phyloP scores from a whole-genome alignment of 2,329 filamentous ascomycete genomes.

The Phaeosphaeria sp. region DNA sequence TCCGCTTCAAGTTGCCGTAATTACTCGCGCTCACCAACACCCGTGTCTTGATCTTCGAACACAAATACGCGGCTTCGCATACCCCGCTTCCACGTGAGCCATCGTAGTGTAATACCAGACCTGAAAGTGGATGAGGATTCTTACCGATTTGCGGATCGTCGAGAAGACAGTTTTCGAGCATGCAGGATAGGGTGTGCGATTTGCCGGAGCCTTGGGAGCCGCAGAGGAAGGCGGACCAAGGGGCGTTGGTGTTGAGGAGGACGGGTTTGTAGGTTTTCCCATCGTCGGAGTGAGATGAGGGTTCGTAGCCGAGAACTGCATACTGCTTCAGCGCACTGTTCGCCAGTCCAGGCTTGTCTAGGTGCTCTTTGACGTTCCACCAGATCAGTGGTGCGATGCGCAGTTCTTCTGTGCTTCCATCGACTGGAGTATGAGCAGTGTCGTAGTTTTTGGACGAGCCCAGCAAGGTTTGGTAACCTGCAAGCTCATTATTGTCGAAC shows the following conservation, averaged over 20 bases:
- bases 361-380: constrained; percentile 13
- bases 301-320: constrained; percentile 9
- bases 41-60: constrained; percentile 12
- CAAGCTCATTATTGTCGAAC: not conserved
- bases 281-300: not conserved
- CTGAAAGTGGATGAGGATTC: constrained; percentile 60
- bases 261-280: constrained; percentile 31
- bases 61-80: constrained; percentile 23
- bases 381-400: constrained; percentile 11
- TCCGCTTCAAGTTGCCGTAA: constrained; percentile 10
- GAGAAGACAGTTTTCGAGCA: constrained; percentile 63
- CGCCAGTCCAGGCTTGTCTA: not conserved
- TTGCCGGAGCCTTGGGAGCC: constrained; percentile 68
- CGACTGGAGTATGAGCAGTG: not conserved
- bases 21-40: constrained; percentile 26
- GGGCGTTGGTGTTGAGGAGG: constrained; percentile 59
- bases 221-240: constrained; percentile 66
- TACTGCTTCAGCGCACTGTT: constrained; percentile 2
- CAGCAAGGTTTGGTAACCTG: not conserved
- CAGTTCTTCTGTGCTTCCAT: constrained; percentile 1
- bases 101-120: constrained; percentile 63
- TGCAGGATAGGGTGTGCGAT: constrained; percentile 63
- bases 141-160: constrained; percentile 42
- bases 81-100: constrained; percentile 14
- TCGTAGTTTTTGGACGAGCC: too few species aligned